Conservation (phyloP, 306 rosid genomes). For the Quercus dentata region DNA sequence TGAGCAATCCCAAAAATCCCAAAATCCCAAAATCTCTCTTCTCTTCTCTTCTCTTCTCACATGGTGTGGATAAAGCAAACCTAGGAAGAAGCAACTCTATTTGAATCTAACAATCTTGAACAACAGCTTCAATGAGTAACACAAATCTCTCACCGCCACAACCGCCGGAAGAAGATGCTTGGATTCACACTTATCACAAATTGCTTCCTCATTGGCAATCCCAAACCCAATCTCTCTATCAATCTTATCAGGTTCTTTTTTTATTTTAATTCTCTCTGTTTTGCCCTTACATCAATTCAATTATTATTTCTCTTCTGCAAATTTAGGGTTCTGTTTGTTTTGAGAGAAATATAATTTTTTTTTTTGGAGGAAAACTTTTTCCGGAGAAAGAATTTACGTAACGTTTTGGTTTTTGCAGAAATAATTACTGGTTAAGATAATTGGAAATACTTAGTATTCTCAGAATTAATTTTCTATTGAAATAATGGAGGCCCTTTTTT, state of each 20-base stretch:
- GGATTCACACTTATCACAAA: conserved; percentile 39
- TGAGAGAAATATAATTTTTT: too few species aligned
- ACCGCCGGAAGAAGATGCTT: conserved; percentile 32
- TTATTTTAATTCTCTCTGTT: neutral
- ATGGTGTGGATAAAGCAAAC: neutral
- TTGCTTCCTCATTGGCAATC: conserved; percentile 52
- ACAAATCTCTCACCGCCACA: conserved; percentile 31
- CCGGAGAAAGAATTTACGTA: neutral
- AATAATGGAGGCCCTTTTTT: too few species aligned
- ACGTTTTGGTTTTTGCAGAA: neutral
- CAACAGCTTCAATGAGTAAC: conserved; percentile 20
- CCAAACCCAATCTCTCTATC: conserved; percentile 29
- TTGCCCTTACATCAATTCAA: neutral
- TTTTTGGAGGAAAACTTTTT: neutral
- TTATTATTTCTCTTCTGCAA: neutral
- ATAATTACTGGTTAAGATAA: neutral
- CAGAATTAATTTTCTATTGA: too few species aligned
- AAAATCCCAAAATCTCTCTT: too few species aligned
- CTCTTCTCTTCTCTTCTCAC: too few species aligned
- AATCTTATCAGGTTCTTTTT: conserved; percentile 34
- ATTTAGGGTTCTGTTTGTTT: neutral
- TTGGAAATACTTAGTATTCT: too few species aligned
- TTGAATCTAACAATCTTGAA: too few species aligned
- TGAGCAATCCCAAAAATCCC: too few species aligned
- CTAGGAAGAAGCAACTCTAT: neutral